These are phyloP conservation scores for Metarhizium brunneum DNA, from an alignment of 2,329 filamentous ascomycete species.

Conservation along the genomic window DNA sequence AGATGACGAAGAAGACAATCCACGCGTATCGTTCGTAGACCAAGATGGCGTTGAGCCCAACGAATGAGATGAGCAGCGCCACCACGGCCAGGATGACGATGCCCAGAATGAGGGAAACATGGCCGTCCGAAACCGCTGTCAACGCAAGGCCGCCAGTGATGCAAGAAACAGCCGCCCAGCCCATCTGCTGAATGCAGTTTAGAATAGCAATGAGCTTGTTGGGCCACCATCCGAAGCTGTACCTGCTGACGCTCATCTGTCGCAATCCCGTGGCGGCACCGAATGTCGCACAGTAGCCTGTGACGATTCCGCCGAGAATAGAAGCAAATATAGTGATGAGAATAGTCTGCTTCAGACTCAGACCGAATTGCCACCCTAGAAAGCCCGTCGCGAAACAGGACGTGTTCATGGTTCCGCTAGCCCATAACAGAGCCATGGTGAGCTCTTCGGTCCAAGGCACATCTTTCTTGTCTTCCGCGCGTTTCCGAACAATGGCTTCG, in stretches of 20 bases:
- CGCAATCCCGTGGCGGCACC: conserved; percentile 39
- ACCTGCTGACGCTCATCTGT: conserved; percentile 40
- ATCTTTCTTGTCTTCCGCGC: conserved; percentile 28
- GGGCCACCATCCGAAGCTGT: conserved; percentile 41
- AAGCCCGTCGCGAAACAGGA: conserved; percentile 43
- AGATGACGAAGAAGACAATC: conserved; percentile 36
- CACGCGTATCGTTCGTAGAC: conserved; percentile 42
- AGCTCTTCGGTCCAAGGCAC: conserved; percentile 29
- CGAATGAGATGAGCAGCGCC: conserved; percentile 40
- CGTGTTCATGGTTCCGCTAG: conserved; percentile 40
- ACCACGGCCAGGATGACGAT: conserved; percentile 42
- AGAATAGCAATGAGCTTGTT: conserved; percentile 39
- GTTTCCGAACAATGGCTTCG: conserved; percentile 34
- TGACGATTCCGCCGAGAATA: conserved; percentile 21
- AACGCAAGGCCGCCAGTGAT: conserved; percentile 42
- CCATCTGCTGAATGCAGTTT: conserved; percentile 27
- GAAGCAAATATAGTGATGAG: conserved; percentile 36
- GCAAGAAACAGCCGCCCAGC: conserved; percentile 41
- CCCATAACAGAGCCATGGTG: conserved; percentile 44
- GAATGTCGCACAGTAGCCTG: conserved; percentile 40
- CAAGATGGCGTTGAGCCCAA: conserved; percentile 39
- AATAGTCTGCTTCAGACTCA: conserved; percentile 34
- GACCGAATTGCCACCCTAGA: conserved; percentile 37
- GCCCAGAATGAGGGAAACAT: conserved; percentile 38
- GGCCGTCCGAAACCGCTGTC: conserved; percentile 33